Percentiles rank a stretch among this genome's conserved stretches.
Conservation (phyloP, 169 alveolate genomes). For the Plasmodium fragile region DNA sequence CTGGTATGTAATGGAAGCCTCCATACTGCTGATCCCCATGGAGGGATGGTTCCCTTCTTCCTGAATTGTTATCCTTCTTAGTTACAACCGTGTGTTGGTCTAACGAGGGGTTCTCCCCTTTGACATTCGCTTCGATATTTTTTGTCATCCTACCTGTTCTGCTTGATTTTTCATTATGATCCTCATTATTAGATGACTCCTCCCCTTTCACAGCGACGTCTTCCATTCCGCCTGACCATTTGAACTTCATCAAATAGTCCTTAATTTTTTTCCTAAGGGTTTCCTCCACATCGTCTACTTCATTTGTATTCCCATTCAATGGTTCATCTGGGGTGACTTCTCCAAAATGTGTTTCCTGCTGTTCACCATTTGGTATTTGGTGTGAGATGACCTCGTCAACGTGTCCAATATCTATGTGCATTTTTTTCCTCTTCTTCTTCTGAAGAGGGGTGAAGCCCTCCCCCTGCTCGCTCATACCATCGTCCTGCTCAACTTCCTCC, state of each 20-base stretch:
- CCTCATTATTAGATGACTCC: background rate
- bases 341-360: background rate
- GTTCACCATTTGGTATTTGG: background rate
- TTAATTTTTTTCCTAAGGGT: background rate
- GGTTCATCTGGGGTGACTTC: background rate
- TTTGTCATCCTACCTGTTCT: background rate
- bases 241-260: constrained; percentile 11
- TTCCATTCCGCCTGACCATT: background rate
- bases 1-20: constrained; percentile 77
- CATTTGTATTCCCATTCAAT: background rate
- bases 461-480: background rate
- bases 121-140: background rate
- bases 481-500: background rate
- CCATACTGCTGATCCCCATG: background rate
- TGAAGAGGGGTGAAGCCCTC: background rate
- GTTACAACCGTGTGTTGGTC: background rate
- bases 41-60: background rate
- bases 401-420: background rate
- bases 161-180: background rate
- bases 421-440: background rate
- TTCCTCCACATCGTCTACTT: background rate
- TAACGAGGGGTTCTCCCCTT: background rate
- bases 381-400: background rate
- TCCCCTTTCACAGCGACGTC: background rate
- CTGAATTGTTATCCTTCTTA: background rate